Evolutionary conservation across 2,329 filamentous ascomycete genomes (phyloP).

Genomic region (Trichophyton simii): DNA sequence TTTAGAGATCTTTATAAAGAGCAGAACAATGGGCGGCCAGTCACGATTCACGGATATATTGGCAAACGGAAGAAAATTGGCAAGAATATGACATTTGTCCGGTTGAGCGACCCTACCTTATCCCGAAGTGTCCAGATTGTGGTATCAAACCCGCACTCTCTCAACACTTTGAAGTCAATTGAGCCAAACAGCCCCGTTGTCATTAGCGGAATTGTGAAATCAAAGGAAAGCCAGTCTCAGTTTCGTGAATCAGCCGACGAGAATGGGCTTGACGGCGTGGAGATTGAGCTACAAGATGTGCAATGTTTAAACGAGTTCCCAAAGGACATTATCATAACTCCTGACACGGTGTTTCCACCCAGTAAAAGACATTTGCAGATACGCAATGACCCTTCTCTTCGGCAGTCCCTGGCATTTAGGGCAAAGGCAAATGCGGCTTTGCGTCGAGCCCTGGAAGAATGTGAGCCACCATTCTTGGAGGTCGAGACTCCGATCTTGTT

Average conservation of each 20-base stretch:
- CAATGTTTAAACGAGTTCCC: constrained; percentile 61
- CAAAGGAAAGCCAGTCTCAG: constrained; percentile 19
- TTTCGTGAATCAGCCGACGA: background rate
- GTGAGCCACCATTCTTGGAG: constrained; percentile 51
- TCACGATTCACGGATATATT: constrained; percentile 59
- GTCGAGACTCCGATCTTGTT: constrained; percentile 90
- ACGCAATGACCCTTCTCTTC: constrained; percentile 56
- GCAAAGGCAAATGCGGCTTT: constrained; percentile 45
- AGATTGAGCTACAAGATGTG: constrained; percentile 52
- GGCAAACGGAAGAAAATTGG: constrained; percentile 55
- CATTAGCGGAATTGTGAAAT: constrained; percentile 38
- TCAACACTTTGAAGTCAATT: constrained; percentile 34
- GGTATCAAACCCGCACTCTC: constrained; percentile 24
- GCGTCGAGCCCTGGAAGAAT: constrained; percentile 42
- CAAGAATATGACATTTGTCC: constrained; percentile 58
- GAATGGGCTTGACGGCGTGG: constrained; percentile 33
- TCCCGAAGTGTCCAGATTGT: constrained; percentile 39
- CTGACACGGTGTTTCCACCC: constrained; percentile 60
- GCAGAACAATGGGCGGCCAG: constrained; percentile 25
- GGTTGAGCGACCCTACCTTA: constrained; percentile 38
- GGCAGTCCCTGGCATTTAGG: constrained; percentile 59
- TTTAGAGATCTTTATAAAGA: constrained; percentile 25
- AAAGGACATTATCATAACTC: constrained; percentile 61
- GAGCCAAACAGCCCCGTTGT: constrained; percentile 43
- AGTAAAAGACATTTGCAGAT: constrained; percentile 74